These are phyloP conservation scores for Phytopythium cucurbitacearum DNA, from an alignment of 352 stramenopile species.

Conservation along the genomic window DNA sequence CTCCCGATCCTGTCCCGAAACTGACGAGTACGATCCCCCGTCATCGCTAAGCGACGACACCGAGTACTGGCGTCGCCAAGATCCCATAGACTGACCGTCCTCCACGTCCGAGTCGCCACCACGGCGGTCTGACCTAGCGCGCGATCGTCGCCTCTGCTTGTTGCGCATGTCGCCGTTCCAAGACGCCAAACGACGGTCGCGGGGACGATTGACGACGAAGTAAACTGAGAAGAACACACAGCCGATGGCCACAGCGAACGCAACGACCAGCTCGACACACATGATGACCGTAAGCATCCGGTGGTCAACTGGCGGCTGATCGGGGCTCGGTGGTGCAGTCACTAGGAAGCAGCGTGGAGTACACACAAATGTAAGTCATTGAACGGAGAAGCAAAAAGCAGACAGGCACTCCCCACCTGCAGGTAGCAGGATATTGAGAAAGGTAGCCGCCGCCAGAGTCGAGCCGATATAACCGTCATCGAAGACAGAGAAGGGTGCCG, in stretches of 20 bases:
- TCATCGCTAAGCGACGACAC: conserved; percentile 27
- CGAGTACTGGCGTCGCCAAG: conserved; percentile 18
- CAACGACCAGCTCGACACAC: conserved; percentile 81
- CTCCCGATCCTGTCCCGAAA: conserved; percentile 9
- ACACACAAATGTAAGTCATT: background rate
- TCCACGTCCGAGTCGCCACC: conserved; percentile 13
- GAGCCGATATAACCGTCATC: conserved; percentile 54
- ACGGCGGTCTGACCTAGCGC: conserved; percentile 13
- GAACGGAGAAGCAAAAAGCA: too few relatives aligned
- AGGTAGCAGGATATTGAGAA: conserved; percentile 76
- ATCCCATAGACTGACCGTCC: conserved; percentile 11
- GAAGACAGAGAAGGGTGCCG: conserved; percentile 22
- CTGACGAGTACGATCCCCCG: conserved; percentile 18
- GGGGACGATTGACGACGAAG: conserved; percentile 82
- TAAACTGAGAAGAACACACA: conserved; percentile 87
- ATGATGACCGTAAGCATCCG: conserved; percentile 83
- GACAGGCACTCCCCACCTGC: conserved; percentile 26
- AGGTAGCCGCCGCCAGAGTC: conserved; percentile 48
- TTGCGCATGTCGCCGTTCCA: background rate
- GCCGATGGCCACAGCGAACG: conserved; percentile 72
- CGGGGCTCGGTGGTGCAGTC: conserved; percentile 58
- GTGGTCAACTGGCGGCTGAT: conserved; percentile 76
- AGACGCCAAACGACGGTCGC: conserved; percentile 23
- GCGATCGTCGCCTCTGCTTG: conserved; percentile 13
- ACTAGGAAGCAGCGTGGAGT: conserved; percentile 15